Percentiles rank a stretch among this genome's conserved stretches.
Conservation (phyloP, 306 rosid species). For the Myrica gale region DNA sequence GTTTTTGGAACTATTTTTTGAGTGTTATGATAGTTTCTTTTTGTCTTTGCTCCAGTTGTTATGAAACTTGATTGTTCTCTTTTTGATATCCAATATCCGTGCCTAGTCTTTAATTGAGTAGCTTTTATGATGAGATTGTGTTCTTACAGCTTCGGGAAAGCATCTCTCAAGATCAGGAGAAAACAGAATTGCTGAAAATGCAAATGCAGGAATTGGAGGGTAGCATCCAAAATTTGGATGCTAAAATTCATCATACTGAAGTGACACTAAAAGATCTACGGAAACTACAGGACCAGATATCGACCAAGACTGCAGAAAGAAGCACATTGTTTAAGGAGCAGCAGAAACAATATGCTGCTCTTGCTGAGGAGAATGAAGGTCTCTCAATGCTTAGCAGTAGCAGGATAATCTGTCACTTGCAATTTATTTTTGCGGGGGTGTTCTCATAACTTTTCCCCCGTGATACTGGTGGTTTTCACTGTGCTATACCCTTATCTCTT, state of each 20-base stretch:
- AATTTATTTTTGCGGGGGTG: conserved; percentile 9
- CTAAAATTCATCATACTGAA: conserved; percentile 53
- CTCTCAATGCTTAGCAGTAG: conserved; percentile 24
- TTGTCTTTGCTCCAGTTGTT: conserved; percentile 1
- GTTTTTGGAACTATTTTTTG: background rate
- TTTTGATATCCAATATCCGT: background rate
- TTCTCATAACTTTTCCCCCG: conserved; percentile 10
- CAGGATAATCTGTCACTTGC: conserved; percentile 12
- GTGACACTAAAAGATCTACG: conserved; percentile 50
- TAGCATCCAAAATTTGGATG: conserved; percentile 54
- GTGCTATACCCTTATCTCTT: conserved; percentile 9
- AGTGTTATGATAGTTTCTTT: background rate
- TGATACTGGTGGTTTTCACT: conserved; percentile 3
- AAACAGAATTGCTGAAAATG: conserved; percentile 50
- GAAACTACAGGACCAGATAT: conserved; percentile 62
- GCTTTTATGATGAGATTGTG: conserved; percentile 20
- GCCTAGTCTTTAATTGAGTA: background rate
- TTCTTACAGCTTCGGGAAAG: conserved; percentile 74
- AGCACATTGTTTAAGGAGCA: conserved; percentile 64
- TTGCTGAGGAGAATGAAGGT: conserved; percentile 81
- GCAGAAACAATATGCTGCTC: conserved; percentile 61
- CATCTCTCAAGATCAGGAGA: conserved; percentile 78
- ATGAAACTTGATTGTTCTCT: background rate
- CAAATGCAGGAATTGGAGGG: conserved; percentile 71
- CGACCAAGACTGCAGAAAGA: conserved; percentile 60